Evolutionary conservation across 345 rosid genomes (phyloP).

Genomic region (Theobroma cacao): DNA sequence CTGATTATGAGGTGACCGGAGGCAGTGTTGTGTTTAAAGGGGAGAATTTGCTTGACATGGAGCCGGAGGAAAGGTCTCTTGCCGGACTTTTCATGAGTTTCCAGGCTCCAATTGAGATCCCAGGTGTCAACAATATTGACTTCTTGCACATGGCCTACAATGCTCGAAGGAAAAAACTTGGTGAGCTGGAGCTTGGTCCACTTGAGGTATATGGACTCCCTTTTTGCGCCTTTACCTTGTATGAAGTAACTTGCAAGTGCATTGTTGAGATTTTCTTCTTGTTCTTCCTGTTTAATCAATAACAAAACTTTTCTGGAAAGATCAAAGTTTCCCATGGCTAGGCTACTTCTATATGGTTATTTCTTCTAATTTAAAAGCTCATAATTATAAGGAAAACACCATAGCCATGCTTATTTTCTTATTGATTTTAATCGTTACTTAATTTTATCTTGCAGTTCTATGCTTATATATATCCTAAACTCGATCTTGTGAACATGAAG

Average conservation of each 20-base stretch:
- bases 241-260: neutral
- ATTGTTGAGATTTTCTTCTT: neutral
- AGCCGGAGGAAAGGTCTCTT: constrained; percentile 91
- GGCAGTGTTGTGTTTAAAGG: constrained; percentile 85
- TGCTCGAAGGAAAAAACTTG: constrained; percentile 78
- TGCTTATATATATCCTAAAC: constrained; percentile 70
- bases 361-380: neutral
- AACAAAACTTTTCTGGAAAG: neutral
- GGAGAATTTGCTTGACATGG: constrained; percentile 80
- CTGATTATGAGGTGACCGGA: constrained; percentile 89
- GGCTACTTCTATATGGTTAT: neutral
- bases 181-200: constrained; percentile 83
- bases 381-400: neutral
- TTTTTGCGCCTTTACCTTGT: neutral
- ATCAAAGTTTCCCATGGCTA: neutral
- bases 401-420: neutral
- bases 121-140: constrained; percentile 89
- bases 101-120: constrained; percentile 88
- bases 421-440: constrained; percentile 8
- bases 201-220: constrained; percentile 51
- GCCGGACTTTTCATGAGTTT: constrained; percentile 98
- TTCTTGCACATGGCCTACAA: constrained; percentile 94
- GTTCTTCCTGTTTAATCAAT: neutral
- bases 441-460: constrained; percentile 66
- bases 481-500: constrained; percentile 84